A percentile compares a stretch with the other conserved stretches of the same genome.
These are phyloP conservation scores for Mycotypha africana DNA, from an alignment of 371 early-diverging fungal species.

Conservation along the genomic window DNA sequence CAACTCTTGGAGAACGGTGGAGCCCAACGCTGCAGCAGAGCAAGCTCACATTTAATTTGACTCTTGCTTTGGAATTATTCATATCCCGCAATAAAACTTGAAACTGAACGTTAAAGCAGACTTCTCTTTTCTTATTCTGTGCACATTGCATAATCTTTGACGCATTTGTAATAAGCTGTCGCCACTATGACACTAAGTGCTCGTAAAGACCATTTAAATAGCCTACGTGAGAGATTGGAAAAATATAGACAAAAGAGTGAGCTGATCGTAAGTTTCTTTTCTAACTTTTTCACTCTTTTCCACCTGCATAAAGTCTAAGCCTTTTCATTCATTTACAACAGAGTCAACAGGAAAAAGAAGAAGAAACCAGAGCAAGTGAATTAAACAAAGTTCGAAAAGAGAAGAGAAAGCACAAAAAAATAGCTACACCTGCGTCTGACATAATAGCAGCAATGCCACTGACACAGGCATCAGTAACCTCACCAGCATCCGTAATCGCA, in stretches of 20 bases:
- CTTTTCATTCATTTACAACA: slow-evolving; percentile 27
- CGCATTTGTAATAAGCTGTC: slow-evolving; percentile 24
- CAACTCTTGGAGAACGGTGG: slow-evolving; percentile 57
- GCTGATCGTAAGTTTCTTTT: slow-evolving; percentile 11
- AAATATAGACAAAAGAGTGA: slow-evolving; percentile 12
- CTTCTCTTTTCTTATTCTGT: slow-evolving; percentile 21
- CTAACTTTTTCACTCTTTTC: background rate
- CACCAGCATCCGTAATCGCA: background rate
- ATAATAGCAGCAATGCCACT: slow-evolving; percentile 12
- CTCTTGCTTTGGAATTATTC: no score
- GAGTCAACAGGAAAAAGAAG: slow-evolving; percentile 38
- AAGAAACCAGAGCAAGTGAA: slow-evolving; percentile 34
- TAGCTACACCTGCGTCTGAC: slow-evolving; percentile 10
- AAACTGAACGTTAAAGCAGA: no score
- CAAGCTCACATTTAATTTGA: no score
- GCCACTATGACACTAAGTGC: slow-evolving; percentile 18
- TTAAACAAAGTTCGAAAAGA: slow-evolving; percentile 19
- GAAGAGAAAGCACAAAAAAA: slow-evolving; percentile 13
- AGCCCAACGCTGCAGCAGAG: no score
- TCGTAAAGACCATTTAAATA: background rate
- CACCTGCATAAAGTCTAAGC: background rate
- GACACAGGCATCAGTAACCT: background rate
- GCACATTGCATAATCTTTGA: slow-evolving; percentile 11
- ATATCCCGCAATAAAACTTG: no score
- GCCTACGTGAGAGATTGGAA: slow-evolving; percentile 13